A percentile compares a stretch with the other conserved stretches of the same genome.
Conservation (phyloP, 176 grass and related monocot species). For the Microstegium vimineum region DNA sequence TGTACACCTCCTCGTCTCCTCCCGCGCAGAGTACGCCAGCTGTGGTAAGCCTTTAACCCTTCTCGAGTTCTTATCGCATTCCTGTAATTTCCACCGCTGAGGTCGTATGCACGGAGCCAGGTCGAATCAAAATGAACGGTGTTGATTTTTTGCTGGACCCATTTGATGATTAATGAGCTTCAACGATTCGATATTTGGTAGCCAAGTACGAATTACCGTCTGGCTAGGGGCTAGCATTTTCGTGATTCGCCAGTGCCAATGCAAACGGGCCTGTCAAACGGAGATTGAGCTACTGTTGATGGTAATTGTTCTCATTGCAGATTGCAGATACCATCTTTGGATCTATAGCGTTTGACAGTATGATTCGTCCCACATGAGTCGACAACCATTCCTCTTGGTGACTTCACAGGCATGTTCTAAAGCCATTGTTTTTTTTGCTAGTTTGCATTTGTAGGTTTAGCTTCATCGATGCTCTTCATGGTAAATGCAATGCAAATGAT, state of each 20-base stretch:
- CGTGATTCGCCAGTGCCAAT: background rate
- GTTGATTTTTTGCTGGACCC: background rate
- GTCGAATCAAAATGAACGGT: background rate
- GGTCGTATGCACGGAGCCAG: background rate
- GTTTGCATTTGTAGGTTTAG: background rate
- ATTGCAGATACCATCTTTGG: background rate
- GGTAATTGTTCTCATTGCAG: background rate
- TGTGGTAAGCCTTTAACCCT: background rate
- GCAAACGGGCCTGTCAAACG: background rate
- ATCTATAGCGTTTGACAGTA: background rate
- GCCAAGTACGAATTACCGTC: background rate
- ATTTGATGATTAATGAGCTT: background rate
- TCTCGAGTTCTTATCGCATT: background rate
- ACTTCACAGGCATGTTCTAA: background rate
- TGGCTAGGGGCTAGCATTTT: background rate
- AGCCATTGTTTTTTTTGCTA: background rate
- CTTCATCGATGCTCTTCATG: background rate
- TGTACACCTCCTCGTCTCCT: background rate
- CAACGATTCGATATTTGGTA: background rate
- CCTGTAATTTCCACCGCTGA: background rate
- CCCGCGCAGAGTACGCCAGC: background rate
- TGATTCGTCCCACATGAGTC: background rate
- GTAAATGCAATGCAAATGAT: background rate
- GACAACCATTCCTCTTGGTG: background rate
- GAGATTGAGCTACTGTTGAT: background rate